phyloP scores from a whole-genome alignment of 371 early-diverging fungal species.

The Syncephalis fuscata region DNA sequence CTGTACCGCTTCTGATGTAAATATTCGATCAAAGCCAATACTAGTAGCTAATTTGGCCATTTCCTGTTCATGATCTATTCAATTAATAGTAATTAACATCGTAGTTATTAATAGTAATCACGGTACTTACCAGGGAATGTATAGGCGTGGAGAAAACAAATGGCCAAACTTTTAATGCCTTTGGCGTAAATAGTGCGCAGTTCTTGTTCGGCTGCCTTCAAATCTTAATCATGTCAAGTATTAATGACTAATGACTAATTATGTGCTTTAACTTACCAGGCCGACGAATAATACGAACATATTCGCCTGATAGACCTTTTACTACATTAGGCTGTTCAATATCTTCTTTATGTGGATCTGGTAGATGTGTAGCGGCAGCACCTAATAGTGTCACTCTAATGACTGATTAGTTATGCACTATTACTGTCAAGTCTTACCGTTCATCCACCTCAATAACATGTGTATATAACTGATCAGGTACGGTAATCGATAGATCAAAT shows the following conservation, averaged over 20 bases:
- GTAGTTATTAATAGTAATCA: background rate
- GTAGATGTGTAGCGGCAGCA: constrained; percentile 22
- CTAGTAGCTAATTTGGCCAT: constrained; percentile 48
- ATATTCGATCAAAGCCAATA: constrained; percentile 72
- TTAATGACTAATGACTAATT: background rate
- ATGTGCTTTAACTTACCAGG: constrained; percentile 29
- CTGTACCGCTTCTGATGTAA: constrained; percentile 66
- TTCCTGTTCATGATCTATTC: constrained; percentile 53
- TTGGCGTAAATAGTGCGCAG: constrained; percentile 37
- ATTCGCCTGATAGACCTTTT: constrained; percentile 78
- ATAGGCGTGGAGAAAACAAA: constrained; percentile 87
- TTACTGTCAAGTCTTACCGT: constrained; percentile 20
- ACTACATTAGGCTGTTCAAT: constrained; percentile 16
- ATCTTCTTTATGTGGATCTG: constrained; percentile 23
- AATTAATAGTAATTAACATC: background rate
- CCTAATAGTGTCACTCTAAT: too few species aligned
- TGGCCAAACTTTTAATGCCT: constrained; percentile 72
- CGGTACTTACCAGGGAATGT: constrained; percentile 44
- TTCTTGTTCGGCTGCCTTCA: constrained; percentile 26
- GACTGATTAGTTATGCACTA: background rate
- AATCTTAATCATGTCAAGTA: constrained; percentile 14
- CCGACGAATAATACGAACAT: constrained; percentile 40
- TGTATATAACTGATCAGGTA: constrained; percentile 74
- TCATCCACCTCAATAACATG: constrained; percentile 80
- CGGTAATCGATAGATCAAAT: constrained; percentile 73